Evolutionary conservation across 1,284 basidiomycete genomes (phyloP).

Genomic region (Tausonia pullulans): DNA sequence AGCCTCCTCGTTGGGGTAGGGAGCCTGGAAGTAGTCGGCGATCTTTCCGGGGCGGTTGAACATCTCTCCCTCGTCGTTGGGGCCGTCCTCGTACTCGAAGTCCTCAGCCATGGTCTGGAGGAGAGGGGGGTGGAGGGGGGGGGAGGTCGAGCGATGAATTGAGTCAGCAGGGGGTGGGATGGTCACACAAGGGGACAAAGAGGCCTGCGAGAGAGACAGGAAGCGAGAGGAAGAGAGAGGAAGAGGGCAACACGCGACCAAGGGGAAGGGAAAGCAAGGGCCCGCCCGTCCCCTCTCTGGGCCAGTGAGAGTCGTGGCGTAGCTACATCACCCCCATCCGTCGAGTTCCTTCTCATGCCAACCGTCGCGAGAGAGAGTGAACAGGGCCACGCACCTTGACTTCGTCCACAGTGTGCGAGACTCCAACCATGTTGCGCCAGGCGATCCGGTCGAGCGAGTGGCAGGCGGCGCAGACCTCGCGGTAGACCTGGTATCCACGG

Average conservation of each 20-base stretch:
- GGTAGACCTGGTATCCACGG: conserved; percentile 97
- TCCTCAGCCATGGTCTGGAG: conserved; percentile 72
- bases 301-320: neutral
- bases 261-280: too few species aligned
- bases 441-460: conserved; percentile 99
- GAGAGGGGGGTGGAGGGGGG: neutral
- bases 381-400: conserved; percentile 40
- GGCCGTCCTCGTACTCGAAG: conserved; percentile 93
- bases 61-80: conserved; percentile 92
- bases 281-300: too few species aligned
- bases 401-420: conserved; percentile 92
- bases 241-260: neutral
- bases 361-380: neutral
- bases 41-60: conserved; percentile 96
- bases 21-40: conserved; percentile 88
- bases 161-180: too few species aligned
- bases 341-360: neutral
- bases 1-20: conserved; percentile 98
- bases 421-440: conserved; percentile 98
- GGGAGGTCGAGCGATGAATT: neutral
- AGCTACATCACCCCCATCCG: too few species aligned
- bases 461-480: conserved; percentile 97
- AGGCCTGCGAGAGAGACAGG: neutral
- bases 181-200: too few species aligned
- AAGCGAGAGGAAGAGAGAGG: neutral